Conservation (phyloP, 2,329 filamentous ascomycete genomes). For the Penicillium sp. region DNA sequence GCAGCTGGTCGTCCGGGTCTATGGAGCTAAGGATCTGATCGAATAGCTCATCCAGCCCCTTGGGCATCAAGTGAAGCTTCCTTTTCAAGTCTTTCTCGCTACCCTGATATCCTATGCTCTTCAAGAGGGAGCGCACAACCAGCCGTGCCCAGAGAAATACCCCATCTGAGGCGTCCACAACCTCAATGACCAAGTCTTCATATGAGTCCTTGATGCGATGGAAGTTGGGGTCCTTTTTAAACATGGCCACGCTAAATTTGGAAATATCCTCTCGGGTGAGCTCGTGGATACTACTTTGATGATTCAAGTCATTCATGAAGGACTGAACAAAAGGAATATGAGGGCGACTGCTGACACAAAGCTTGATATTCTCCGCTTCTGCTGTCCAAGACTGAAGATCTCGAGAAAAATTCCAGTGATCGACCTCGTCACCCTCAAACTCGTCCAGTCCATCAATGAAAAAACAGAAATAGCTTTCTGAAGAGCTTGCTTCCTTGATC, state of each 20-base stretch:
- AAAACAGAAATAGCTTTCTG: slow-evolving; percentile 14
- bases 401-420: slow-evolving; percentile 6
- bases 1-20: slow-evolving; percentile 6
- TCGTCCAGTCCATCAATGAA: slow-evolving; percentile 25
- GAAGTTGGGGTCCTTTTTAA: slow-evolving; percentile 9
- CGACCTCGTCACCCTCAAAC: slow-evolving; percentile 14
- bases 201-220: neutral
- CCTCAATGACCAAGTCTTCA: neutral
- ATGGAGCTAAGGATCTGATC: slow-evolving; percentile 17
- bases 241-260: neutral
- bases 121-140: slow-evolving; percentile 21
- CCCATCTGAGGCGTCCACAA: slow-evolving; percentile 11
- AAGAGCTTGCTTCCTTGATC: neutral
- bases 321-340: neutral
- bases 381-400: slow-evolving; percentile 5
- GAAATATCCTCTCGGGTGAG: neutral
- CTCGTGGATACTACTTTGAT: neutral
- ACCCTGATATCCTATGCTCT: slow-evolving; percentile 15
- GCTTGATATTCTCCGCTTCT: neutral
- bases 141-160: slow-evolving; percentile 29
- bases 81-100: slow-evolving; percentile 9
- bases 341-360: neutral
- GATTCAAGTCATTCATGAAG: neutral
- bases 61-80: slow-evolving; percentile 15
- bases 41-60: slow-evolving; percentile 20